These are phyloP conservation scores for Zoysia pacifica DNA, from an alignment of 176 grass and related monocot genomes.

Conservation along the genomic window DNA sequence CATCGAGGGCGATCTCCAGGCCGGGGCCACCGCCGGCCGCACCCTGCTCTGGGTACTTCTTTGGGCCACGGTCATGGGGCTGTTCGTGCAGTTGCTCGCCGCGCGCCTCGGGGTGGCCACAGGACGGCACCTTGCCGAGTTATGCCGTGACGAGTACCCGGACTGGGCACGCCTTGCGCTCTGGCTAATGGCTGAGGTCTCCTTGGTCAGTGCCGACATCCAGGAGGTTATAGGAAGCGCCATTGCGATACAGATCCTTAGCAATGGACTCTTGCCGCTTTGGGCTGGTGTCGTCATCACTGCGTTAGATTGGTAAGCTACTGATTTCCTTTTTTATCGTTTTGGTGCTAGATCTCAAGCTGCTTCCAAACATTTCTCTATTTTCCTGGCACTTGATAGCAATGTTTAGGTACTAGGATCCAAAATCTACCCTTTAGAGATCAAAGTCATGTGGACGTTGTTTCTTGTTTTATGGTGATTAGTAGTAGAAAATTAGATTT, in stretches of 20 bases:
- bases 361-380: background rate
- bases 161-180: constrained; percentile 60
- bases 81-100: constrained; percentile 84
- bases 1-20: constrained; percentile 88
- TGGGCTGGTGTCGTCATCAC: constrained; percentile 88
- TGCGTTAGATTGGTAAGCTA: constrained; percentile 70
- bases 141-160: constrained; percentile 87
- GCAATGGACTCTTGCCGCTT: constrained; percentile 62
- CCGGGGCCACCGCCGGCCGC: constrained; percentile 72
- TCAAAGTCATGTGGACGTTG: background rate
- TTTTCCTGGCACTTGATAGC: background rate
- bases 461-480: background rate
- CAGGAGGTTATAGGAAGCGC: constrained; percentile 93
- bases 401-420: background rate
- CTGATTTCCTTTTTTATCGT: background rate
- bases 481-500: background rate
- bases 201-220: constrained; percentile 85
- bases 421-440: background rate
- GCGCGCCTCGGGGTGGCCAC: constrained; percentile 76
- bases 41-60: constrained; percentile 78
- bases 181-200: constrained; percentile 90
- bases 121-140: constrained; percentile 77
- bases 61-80: constrained; percentile 76
- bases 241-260: constrained; percentile 91
- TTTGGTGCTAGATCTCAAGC: background rate